These are phyloP conservation scores for Physaria fendleri DNA, from an alignment of 345 rosid genomes.

Conservation along the genomic window DNA sequence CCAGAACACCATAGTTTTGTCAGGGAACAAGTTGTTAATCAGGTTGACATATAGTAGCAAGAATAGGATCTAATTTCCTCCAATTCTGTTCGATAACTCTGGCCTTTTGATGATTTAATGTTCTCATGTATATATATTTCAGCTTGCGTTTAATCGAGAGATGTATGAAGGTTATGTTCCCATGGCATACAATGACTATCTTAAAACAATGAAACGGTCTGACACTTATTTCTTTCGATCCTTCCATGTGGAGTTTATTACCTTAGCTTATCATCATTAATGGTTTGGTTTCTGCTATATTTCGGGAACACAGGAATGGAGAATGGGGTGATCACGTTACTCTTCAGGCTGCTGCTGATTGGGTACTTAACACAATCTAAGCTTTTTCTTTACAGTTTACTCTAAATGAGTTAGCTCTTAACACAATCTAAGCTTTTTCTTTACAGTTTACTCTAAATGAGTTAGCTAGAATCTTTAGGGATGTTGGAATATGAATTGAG, in stretches of 20 bases:
- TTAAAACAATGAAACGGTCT: conserved; percentile 63
- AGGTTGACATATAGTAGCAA: conserved; percentile 38
- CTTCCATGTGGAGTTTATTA: background rate
- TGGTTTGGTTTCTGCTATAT: background rate
- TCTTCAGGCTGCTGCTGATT: conserved; percentile 35
- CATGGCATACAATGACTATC: conserved; percentile 55
- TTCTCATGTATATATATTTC: background rate
- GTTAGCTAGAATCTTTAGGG: background rate
- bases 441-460: background rate
- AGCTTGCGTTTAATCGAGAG: conserved; percentile 38
- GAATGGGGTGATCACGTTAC: conserved; percentile 43
- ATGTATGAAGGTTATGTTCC: conserved; percentile 68
- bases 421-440: background rate
- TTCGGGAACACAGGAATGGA: conserved; percentile 28
- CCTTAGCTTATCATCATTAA: background rate
- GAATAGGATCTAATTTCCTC: background rate
- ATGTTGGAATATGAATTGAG: background rate
- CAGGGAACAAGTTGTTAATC: conserved; percentile 61
- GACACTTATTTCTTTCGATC: background rate
- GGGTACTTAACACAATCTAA: conserved; percentile 14
- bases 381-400: background rate
- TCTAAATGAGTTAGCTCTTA: background rate
- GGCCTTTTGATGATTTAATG: background rate
- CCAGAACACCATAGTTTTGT: conserved; percentile 64
- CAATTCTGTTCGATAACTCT: background rate